Evolutionary conservation across 1,284 basidiomycete genomes (phyloP).

Genomic region (Inonotus obliquus): DNA sequence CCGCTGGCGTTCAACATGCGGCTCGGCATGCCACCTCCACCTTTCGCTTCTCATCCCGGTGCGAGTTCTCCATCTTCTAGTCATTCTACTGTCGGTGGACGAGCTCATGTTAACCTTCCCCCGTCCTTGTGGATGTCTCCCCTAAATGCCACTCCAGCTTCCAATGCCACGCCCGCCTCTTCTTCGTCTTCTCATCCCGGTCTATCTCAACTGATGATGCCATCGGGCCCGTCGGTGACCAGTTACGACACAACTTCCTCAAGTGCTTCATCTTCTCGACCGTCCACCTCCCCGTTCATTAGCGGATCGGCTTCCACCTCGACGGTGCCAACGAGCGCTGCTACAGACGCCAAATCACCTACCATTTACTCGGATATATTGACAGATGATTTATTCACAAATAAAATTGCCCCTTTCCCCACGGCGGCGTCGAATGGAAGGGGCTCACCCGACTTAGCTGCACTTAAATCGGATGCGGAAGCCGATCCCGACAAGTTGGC

Average conservation of each 20-base stretch:
- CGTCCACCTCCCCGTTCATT: constrained; percentile 18
- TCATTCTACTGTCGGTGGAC: constrained; percentile 38
- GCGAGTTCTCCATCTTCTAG: constrained; percentile 19
- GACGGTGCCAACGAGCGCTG: constrained; percentile 18
- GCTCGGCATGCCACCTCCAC: constrained; percentile 18
- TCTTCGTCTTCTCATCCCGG: constrained; percentile 14
- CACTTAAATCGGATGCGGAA: constrained; percentile 37
- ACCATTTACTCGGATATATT: constrained; percentile 64
- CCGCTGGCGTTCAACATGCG: constrained; percentile 9
- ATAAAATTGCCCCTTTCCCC: constrained; percentile 48
- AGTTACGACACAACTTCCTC: constrained; percentile 27
- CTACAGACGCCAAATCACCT: constrained; percentile 33
- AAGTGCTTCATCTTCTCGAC: constrained; percentile 26
- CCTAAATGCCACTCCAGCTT: constrained; percentile 14
- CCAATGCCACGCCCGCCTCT: not conserved
- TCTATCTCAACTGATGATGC: constrained; percentile 18
- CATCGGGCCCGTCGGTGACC: constrained; percentile 16
- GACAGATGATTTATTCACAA: constrained; percentile 57
- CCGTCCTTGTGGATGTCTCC: constrained; percentile 82
- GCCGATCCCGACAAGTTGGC: constrained; percentile 61
- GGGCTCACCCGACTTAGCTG: constrained; percentile 59
- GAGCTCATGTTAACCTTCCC: constrained; percentile 50
- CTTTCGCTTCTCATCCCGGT: constrained; percentile 18
- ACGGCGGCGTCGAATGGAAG: constrained; percentile 50
- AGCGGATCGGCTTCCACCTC: constrained; percentile 16